These are phyloP conservation scores for Cladosporium sp. DNA, from an alignment of 2,329 filamentous ascomycete genomes.

Conservation along the genomic window DNA sequence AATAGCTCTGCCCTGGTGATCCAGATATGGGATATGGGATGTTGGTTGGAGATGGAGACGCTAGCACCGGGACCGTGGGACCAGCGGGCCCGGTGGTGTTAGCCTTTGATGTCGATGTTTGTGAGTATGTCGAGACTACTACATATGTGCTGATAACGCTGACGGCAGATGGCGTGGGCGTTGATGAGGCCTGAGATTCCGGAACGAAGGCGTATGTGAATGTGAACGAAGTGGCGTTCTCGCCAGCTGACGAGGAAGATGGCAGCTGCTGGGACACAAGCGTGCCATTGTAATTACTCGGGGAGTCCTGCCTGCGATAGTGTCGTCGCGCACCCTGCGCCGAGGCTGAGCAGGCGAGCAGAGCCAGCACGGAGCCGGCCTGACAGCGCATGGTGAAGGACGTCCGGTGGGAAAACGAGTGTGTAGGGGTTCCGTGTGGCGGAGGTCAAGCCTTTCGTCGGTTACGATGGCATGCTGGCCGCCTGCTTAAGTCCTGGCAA, in stretches of 20 bases:
- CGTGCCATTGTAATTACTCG: background rate
- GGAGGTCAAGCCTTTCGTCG: conserved; percentile 5
- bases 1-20: background rate
- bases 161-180: background rate
- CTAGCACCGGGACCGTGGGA: background rate
- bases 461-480: conserved; percentile 3
- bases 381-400: conserved; percentile 6
- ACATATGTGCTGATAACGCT: conserved; percentile 2
- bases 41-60: background rate
- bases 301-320: conserved; percentile 1
- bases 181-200: background rate
- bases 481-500: background rate
- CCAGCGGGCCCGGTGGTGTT: background rate
- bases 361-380: conserved; percentile 1
- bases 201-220: conserved; percentile 4
- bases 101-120: background rate
- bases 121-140: conserved; percentile 3
- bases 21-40: conserved; percentile 5
- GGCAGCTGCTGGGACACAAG: background rate
- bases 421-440: conserved; percentile 2
- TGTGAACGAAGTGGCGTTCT: conserved; percentile 2
- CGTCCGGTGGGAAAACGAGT: background rate
- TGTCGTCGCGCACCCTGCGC: conserved; percentile 1
- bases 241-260: background rate
- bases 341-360: conserved; percentile 6